Evolutionary conservation across 768 basidiomycete genomes (phyloP), one percentile per base, ranked within the genome.

Genomic region (Leccinum rimulosum): DNA sequence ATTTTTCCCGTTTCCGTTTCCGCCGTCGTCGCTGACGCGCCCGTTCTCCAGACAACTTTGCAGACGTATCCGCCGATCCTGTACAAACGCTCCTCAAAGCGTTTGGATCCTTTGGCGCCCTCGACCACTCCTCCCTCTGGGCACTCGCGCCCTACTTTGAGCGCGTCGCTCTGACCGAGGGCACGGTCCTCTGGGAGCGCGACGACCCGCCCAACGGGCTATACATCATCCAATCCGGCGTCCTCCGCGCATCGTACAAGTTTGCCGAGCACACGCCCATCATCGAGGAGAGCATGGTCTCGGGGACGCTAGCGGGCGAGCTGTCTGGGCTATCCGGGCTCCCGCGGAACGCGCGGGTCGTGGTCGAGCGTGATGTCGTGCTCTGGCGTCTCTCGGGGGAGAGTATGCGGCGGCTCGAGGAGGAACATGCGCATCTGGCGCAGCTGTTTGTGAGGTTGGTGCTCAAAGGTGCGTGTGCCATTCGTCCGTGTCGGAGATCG

Each of bases 241-340:
- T 93, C 33, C 78, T 99, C 33, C 80, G 91, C 10, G 96, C 95
- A 0, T 82, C 81, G 19, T 98, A 98, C 74, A 73, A 77, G 49
- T 95, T 94, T 68, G 85, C 84, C 3, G 85, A 85, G 52, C 83
- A 89, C 63, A 75, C 83, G 6, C 81, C 83, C 27, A 70, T 74
- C 6, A 85, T 93, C 52, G 88, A 91, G 67, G 94, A 96, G 75
- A 91, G 89, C 2, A 96, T 96, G 94, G 92, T 95, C 0, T 85
- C 93, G 4, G 95, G 95, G 3, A 93, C 94, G 0, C 76, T 98
- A 3, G 93, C 95, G 10, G 96, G 96, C 0, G 96, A 98, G 73
- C 73, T 99, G 54, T 88, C 92, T 0, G 91, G 89, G 38, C 76
- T 99, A 12, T 87, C 94, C 9, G 85, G 85, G 22, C 79, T 88